phyloP scores from a whole-genome alignment of 2,329 filamentous ascomycete species.

The Corniculantispora saksenae region DNA sequence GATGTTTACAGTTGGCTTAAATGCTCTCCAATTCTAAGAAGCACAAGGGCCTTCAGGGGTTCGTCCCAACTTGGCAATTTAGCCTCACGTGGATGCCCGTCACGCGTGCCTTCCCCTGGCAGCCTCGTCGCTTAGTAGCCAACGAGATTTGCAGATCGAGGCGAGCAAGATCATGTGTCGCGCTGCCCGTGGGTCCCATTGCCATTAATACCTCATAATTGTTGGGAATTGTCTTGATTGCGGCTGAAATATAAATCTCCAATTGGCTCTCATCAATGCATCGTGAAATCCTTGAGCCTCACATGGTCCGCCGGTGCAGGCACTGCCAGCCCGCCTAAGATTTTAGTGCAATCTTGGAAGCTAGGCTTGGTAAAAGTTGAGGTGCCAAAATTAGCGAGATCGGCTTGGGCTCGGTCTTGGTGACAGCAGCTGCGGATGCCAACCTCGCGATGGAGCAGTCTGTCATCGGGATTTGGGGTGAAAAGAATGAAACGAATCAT shows the following conservation, averaged over 20 bases:
- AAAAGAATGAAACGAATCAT: background rate
- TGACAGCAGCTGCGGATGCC: no score
- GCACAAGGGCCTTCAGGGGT: background rate
- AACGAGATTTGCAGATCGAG: background rate
- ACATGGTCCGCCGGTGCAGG: background rate
- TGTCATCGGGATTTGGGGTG: background rate
- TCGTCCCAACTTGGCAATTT: background rate
- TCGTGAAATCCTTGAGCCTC: background rate
- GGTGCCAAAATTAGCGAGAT: background rate
- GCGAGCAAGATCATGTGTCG: constrained; percentile 7
- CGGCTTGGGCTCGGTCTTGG: background rate
- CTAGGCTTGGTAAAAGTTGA: background rate
- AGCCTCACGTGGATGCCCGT: background rate
- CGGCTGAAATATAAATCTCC: background rate
- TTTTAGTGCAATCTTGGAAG: background rate
- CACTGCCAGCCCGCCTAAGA: background rate
- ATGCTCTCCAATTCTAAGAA: background rate
- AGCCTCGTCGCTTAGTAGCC: constrained; percentile 13
- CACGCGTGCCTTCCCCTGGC: background rate
- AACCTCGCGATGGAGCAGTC: no score
- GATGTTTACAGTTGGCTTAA: background rate
- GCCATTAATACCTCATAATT: background rate
- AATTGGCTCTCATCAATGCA: background rate
- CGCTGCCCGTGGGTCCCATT: background rate
- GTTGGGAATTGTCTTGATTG: background rate